phyloP scores from a whole-genome alignment of 2,329 filamentous ascomycete species.

The Apiospora marii region DNA sequence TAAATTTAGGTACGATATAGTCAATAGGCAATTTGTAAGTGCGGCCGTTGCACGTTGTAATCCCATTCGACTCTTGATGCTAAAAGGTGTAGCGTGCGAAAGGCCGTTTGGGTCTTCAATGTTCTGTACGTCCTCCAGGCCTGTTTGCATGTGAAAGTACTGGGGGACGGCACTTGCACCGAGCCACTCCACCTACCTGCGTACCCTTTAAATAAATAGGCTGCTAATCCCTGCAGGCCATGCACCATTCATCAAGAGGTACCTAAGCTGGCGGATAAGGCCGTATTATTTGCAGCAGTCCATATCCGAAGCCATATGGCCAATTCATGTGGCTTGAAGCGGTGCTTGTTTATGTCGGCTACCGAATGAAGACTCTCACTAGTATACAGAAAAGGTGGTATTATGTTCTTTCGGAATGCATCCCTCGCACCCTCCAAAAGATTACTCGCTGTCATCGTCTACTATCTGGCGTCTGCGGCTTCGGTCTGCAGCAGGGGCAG shows the following conservation, averaged over 20 bases:
- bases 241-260: background rate
- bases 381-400: constrained; percentile 17
- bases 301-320: background rate
- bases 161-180: background rate
- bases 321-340: background rate
- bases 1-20: background rate
- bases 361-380: background rate
- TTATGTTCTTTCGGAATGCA: background rate
- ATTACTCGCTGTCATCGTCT: constrained; percentile 61
- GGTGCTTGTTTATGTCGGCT: background rate
- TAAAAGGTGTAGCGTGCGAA: constrained; percentile 16
- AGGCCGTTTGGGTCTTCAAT: background rate
- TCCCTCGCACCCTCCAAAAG: constrained; percentile 26
- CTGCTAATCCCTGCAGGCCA: background rate
- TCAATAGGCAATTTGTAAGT: background rate
- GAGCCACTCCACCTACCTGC: background rate
- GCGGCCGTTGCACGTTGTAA: constrained; percentile 8
- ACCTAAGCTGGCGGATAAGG: background rate
- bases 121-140: background rate
- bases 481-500: constrained; percentile 48
- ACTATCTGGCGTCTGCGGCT: constrained; percentile 64
- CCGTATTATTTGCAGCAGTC: no score
- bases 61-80: constrained; percentile 1
- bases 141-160: constrained; percentile 6
- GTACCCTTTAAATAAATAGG: background rate